Conservation (phyloP, 805 yeast genomes). For the Metschnikowia drakensbergensis region DNA sequence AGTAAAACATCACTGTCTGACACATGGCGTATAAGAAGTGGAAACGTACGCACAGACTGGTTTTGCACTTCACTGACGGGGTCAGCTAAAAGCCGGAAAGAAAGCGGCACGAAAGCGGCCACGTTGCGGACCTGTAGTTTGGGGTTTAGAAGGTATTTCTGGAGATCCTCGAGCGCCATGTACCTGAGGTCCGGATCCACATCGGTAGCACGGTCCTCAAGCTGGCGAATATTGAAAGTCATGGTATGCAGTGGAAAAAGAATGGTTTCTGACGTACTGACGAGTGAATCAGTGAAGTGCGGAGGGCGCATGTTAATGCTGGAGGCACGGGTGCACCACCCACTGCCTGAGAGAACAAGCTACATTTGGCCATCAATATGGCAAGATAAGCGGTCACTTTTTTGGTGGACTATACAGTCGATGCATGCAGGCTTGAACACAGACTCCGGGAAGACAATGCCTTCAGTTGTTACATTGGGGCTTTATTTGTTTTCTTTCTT, state of each 20-base stretch:
- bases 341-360: background rate
- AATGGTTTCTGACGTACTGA: background rate
- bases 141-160: constrained; percentile 20
- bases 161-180: constrained; percentile 79
- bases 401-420: background rate
- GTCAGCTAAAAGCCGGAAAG: constrained; percentile 51
- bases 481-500: too few relatives aligned
- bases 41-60: constrained; percentile 62
- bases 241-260: background rate
- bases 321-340: constrained; percentile 1
- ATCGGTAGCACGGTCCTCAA: constrained; percentile 49
- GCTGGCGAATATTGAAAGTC: constrained; percentile 24
- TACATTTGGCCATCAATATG: background rate
- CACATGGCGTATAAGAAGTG: constrained; percentile 41
- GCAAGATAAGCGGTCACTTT: background rate
- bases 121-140: constrained; percentile 23
- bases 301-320: background rate
- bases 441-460: background rate
- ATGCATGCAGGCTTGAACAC: background rate
- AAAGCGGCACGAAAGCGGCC: constrained; percentile 34
- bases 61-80: constrained; percentile 68
- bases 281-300: background rate
- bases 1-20: constrained; percentile 27
- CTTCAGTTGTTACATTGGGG: too few relatives aligned
- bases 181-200: constrained; percentile 79